Conservation (phyloP, 2,329 filamentous ascomycete genomes). For the Karstenula rhodostoma region DNA sequence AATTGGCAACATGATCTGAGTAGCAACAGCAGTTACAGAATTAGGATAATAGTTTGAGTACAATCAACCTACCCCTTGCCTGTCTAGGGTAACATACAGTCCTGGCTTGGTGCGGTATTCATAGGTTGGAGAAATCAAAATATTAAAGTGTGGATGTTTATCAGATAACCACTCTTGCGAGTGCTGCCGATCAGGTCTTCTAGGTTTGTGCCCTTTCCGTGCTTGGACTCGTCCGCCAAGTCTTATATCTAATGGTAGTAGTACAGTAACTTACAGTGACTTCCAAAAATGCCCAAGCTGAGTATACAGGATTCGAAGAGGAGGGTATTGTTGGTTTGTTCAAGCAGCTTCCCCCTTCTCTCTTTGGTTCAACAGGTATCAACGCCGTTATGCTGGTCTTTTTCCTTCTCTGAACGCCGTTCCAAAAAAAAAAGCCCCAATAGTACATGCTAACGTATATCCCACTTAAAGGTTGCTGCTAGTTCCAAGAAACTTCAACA, state of each 20-base stretch:
- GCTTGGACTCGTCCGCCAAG: background rate
- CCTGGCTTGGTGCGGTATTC: no score
- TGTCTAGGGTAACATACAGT: no score
- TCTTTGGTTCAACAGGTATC: no score
- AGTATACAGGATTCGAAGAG: slow-evolving; percentile 12
- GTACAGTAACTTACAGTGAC: slow-evolving; percentile 10
- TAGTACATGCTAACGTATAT: background rate
- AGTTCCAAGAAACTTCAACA: slow-evolving; percentile 57
- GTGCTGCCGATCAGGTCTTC: background rate
- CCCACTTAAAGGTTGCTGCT: slow-evolving; percentile 47
- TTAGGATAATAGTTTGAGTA: no score
- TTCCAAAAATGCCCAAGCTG: background rate
- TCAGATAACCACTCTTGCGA: background rate
- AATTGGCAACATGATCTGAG: background rate
- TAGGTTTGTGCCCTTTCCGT: background rate
- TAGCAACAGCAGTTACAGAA: background rate
- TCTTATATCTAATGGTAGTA: background rate
- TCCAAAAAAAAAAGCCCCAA: background rate
- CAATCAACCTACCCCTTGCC: no score
- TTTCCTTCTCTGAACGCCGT: slow-evolving; percentile 12
- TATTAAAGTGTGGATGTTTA: background rate
- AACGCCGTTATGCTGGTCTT: slow-evolving; percentile 1
- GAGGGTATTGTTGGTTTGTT: no score
- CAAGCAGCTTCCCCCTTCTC: no score
- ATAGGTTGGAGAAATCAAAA: no score